These are phyloP conservation scores for Stromatinia cepivora DNA, from an alignment of 2,329 filamentous ascomycete genomes.

Conservation along the genomic window DNA sequence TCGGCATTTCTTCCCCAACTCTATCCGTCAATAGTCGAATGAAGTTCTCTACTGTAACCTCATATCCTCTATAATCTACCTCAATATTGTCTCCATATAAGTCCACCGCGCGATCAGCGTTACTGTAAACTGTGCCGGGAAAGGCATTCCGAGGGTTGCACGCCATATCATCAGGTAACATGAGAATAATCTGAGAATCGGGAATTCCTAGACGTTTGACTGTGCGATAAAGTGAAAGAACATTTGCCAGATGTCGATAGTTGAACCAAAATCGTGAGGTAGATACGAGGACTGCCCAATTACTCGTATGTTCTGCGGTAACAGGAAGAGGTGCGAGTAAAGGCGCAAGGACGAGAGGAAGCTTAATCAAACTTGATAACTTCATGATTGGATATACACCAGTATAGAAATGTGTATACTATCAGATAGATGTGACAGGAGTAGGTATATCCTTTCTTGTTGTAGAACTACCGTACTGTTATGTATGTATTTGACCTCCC, in stretches of 20 bases:
- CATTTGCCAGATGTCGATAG: slow-evolving; percentile 97
- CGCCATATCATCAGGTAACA: slow-evolving; percentile 99
- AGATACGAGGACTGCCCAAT: slow-evolving; percentile 98
- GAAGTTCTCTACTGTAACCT: slow-evolving; percentile 98
- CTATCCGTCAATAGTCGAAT: slow-evolving; percentile 93
- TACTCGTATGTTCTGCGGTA: slow-evolving; percentile 82
- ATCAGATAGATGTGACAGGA: background rate
- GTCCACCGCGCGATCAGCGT: slow-evolving; percentile 91
- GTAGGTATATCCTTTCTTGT: background rate
- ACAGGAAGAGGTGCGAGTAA: slow-evolving; percentile 46
- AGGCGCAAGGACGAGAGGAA: slow-evolving; percentile 50
- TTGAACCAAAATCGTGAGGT: slow-evolving; percentile 99
- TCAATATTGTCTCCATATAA: slow-evolving; percentile 98
- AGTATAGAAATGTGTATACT: background rate
- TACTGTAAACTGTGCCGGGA: slow-evolving; percentile 96
- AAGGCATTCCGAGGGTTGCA: slow-evolving; percentile 99
- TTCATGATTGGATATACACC: slow-evolving; percentile 48
- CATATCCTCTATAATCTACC: slow-evolving; percentile 96
- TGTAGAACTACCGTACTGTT: background rate
- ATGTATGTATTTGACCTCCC: background rate
- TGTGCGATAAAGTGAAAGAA: slow-evolving; percentile 94
- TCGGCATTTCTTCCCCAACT: slow-evolving; percentile 89
- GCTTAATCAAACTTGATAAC: slow-evolving; percentile 44
- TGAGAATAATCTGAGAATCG: slow-evolving; percentile 98
- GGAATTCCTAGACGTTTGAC: slow-evolving; percentile 97